Conservation (phyloP, 345 rosid species). For the Lepidium sativum region DNA sequence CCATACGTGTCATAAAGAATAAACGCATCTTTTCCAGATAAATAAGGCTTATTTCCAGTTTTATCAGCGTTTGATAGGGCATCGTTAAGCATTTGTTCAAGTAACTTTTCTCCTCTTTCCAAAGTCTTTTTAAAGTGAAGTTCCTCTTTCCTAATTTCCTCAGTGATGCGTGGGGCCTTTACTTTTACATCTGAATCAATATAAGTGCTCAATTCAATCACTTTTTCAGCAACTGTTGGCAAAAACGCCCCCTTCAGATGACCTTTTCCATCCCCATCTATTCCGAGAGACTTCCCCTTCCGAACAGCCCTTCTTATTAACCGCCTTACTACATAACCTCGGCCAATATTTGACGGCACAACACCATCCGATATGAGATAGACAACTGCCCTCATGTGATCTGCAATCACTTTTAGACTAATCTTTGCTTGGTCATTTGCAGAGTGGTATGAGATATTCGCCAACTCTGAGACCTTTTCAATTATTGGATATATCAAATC, state of each 20-base stretch:
- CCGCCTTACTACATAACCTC: conserved; percentile 92
- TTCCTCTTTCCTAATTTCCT: conserved; percentile 82
- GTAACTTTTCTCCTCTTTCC: conserved; percentile 87
- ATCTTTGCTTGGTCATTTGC: conserved; percentile 48
- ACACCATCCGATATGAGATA: conserved; percentile 94
- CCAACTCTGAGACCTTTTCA: conserved; percentile 59
- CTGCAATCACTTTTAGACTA: conserved; percentile 79
- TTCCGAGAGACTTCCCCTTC: conserved; percentile 71
- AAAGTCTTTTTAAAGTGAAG: conserved; percentile 79
- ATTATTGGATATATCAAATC: conserved; percentile 91
- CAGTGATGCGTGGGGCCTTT: conserved; percentile 51
- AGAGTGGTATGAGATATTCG: conserved; percentile 49
- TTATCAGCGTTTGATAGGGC: conserved; percentile 39
- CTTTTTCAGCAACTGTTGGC: conserved; percentile 69
- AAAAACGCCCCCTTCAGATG: conserved; percentile 60
- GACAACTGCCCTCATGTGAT: conserved; percentile 83
- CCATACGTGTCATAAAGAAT: conserved; percentile 79
- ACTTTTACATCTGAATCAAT: conserved; percentile 62
- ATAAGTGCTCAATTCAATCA: conserved; percentile 62
- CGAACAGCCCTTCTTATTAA: conserved; percentile 92
- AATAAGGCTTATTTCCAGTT: conserved; percentile 37
- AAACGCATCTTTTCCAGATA: conserved; percentile 83
- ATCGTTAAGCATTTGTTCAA: conserved; percentile 58
- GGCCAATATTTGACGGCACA: conserved; percentile 80
- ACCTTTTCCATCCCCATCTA: conserved; percentile 51